phyloP scores from a whole-genome alignment of 176 grass and related monocot species.

The barley (Hordeum vulgare) region DNA sequence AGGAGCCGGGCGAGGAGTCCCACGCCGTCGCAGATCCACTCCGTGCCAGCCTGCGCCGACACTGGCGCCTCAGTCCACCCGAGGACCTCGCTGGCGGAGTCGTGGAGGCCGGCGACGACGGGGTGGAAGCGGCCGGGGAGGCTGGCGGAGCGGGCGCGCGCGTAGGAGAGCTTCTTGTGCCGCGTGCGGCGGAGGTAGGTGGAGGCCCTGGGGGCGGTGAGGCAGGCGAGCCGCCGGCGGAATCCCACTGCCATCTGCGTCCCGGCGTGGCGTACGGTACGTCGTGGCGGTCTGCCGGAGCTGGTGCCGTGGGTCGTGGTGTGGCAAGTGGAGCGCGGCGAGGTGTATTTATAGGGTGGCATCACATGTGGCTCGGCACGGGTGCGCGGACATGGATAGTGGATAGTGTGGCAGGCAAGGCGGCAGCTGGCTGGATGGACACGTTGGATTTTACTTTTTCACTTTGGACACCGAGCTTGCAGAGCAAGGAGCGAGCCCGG shows the following conservation, averaged over 20 bases:
- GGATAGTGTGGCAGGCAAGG: slow-evolving; percentile 1
- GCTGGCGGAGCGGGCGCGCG: slow-evolving; percentile 34
- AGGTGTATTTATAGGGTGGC: slow-evolving; percentile 19
- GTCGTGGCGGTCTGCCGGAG: neutral
- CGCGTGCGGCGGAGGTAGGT: slow-evolving; percentile 22
- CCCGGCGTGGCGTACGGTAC: neutral
- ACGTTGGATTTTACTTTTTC: neutral
- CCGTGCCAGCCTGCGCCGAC: neutral
- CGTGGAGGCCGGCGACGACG: slow-evolving; percentile 37
- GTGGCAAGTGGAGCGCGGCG: slow-evolving; percentile 3
- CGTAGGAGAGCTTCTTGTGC: slow-evolving; percentile 41
- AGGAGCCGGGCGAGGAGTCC: slow-evolving; percentile 14
- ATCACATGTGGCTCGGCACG: slow-evolving; percentile 14
- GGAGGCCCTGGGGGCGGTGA: slow-evolving; percentile 16
- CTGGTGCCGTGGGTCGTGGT: neutral
- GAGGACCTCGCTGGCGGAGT: slow-evolving; percentile 14
- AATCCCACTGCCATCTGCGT: slow-evolving; percentile 36
- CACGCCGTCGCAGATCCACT: slow-evolving; percentile 35
- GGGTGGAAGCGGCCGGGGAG: slow-evolving; percentile 63
- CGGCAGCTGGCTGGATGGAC: neutral
- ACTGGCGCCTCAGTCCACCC: slow-evolving; percentile 14
- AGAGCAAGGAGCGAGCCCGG: neutral
- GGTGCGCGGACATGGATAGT: neutral
- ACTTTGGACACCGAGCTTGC: neutral
- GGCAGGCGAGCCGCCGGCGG: slow-evolving; percentile 10